Evolutionary conservation across 768 basidiomycete genomes (phyloP), one percentile per base, ranked within the genome.

Genomic region (Macrolepiota albuminosa): DNA sequence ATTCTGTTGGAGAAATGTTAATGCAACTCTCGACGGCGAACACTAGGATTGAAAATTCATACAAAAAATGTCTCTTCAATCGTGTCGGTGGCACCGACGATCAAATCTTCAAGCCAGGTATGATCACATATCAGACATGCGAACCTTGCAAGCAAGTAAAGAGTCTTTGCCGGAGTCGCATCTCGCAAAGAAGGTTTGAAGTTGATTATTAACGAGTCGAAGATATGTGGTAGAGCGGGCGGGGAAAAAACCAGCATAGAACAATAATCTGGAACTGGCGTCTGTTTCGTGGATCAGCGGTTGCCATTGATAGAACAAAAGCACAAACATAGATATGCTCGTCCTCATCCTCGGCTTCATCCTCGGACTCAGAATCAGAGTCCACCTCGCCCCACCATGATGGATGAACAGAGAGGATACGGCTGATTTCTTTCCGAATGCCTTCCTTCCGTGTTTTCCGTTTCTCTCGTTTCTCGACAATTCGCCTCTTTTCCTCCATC

Each of bases 231-330:
- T 9, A 98, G 74, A 13, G 87, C 79, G 43, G 84, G 78, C 3
- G 93, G 91, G 16, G 93, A 89, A 75, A 95, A 98, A 18, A 93
- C 96, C 50, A 99, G 89, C 91, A 98, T 95, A 48, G 89, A 85
- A 21, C 88, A 82, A 68, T 88, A 93, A 69, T 91, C 88, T 66
- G 81, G 73, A 21, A 81, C 79, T 26, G 90, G 90, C 36, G 93
- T 91, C 85, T 69, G 63, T 61, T 61, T 58, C 34, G 47, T 33
- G 42, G 47, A 47, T 58, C 18, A 48, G 49, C 56, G 48, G 52
- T 56, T 47, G 52, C 33, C 34, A 53, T 33, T 55, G 45, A 45
- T 13, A 51, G 60, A 39, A 52, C 33, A 26, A 49, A 70, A 75
- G 62, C 66, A 84, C 86, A 66, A 56, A 83, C 75, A 61, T 74